Evolutionary conservation across 2,329 filamentous ascomycete species (phyloP).

Genomic region (Madurella mycetomatis): DNA sequence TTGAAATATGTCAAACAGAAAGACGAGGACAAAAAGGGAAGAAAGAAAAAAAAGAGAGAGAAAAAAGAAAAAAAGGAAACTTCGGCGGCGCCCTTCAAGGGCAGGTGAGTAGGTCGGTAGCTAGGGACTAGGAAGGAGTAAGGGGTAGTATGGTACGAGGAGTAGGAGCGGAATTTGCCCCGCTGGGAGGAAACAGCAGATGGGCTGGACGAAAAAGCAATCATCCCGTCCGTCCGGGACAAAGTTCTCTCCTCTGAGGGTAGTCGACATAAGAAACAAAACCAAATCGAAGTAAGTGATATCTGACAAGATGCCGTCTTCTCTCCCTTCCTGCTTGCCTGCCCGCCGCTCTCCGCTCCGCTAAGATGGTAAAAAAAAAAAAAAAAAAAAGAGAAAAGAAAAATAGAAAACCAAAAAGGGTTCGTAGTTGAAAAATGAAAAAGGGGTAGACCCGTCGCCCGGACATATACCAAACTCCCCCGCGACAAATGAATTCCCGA

Average conservation of each 20-base stretch:
- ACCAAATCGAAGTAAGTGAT: slow-evolving; percentile 3
- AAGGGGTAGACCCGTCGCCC: slow-evolving; percentile 12
- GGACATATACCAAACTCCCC: slow-evolving; percentile 22
- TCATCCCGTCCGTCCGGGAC: too few species aligned
- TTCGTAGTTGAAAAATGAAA: too few species aligned
- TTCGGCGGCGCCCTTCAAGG: slow-evolving; percentile 12
- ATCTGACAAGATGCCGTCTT: slow-evolving; percentile 15
- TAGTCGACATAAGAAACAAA: slow-evolving; percentile 11
- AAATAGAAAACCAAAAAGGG: too few species aligned
- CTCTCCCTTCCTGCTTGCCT: slow-evolving; percentile 1
- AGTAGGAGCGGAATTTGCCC: too few species aligned
- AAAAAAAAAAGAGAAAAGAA: slow-evolving; percentile 29
- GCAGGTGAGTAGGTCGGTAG: too few species aligned
- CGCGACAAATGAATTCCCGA: slow-evolving; percentile 5
- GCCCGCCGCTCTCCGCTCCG: slow-evolving; percentile 6
- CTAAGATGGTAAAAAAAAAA: slow-evolving; percentile 20
- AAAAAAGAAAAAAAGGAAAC: slow-evolving; percentile 3
- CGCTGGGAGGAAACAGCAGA: too few species aligned
- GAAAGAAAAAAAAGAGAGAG: slow-evolving; percentile 6
- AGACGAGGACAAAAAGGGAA: not conserved
- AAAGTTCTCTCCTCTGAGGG: slow-evolving; percentile 11
- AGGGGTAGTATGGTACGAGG: too few species aligned
- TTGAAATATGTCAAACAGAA: not conserved
- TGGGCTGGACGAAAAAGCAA: too few species aligned
- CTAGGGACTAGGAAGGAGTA: too few species aligned